Evolutionary conservation across 2,329 filamentous ascomycete species (phyloP).

Genomic region (Scytalidium lignicola): DNA sequence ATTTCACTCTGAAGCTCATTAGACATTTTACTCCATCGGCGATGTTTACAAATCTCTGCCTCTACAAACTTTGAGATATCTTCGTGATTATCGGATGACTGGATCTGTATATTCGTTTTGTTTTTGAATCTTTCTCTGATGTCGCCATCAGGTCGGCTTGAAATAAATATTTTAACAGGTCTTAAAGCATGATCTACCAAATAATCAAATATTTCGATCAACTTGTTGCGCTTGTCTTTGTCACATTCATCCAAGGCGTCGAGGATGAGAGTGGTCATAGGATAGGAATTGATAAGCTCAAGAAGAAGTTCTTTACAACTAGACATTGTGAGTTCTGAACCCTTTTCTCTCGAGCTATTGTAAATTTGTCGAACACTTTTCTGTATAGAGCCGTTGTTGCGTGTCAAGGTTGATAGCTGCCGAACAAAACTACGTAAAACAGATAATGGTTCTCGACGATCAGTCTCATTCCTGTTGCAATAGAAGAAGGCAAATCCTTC

Average conservation of each 20-base stretch:
- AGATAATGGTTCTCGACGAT: constrained; percentile 21
- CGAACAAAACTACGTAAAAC: constrained; percentile 28
- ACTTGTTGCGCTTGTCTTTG: constrained; percentile 13
- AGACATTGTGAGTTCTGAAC: constrained; percentile 10
- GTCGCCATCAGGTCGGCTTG: constrained; percentile 27
- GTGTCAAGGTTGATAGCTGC: constrained; percentile 19
- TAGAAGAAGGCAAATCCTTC: constrained; percentile 31
- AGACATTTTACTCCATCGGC: constrained; percentile 12
- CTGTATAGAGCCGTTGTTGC: constrained; percentile 11
- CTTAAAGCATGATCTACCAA: constrained; percentile 18
- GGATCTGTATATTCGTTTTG: constrained; percentile 19
- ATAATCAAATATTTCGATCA: constrained; percentile 22
- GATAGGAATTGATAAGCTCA: constrained; percentile 23
- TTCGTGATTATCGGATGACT: constrained; percentile 23
- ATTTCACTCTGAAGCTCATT: constrained; percentile 15
- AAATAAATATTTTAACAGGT: constrained; percentile 29
- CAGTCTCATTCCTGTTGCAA: constrained; percentile 26
- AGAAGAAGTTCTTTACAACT: constrained; percentile 19
- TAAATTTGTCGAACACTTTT: constrained; percentile 8
- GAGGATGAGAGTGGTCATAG: constrained; percentile 27
- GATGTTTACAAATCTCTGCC: constrained; percentile 15
- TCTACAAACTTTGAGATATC: constrained; percentile 27
- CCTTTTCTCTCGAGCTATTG: neutral
- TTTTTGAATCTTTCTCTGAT: constrained; percentile 17
- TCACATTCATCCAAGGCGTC: constrained; percentile 34